Evolutionary conservation across 2,329 filamentous ascomycete genomes (phyloP), one percentile per base, ranked within the genome.

Genomic region (Coniochaeta pulveracea): DNA sequence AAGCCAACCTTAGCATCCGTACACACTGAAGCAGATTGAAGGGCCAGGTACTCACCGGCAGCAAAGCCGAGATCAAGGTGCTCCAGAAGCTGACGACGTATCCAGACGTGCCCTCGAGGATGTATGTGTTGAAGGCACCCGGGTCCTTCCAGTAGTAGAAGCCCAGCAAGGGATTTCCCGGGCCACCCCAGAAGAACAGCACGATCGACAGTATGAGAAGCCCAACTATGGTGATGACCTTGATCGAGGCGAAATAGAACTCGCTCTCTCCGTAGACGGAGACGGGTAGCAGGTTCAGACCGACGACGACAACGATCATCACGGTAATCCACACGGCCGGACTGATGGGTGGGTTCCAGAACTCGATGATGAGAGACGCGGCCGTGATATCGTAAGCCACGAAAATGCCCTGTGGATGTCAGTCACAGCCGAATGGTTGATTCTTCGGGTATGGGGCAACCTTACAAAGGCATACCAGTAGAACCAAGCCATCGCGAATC

Each of bases 1-100:
- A 78, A 19, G 71, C 69, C 47, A 77, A 78, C 0, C 69, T 72
- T 6, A n/a, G n/a, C n/a, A n/a, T n/a, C n/a, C n/a, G n/a, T n/a
- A n/a, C n/a, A n/a, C n/a, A n/a, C n/a, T n/a, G n/a, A n/a, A n/a
- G n/a, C n/a, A n/a, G n/a, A n/a, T n/a, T n/a, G n/a, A n/a, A n/a
- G n/a, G n/a, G n/a, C n/a, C n/a, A n/a, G n/a, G n/a, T n/a, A n/a
- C n/a, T n/a, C n/a, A n/a, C n/a, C n/a, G n/a, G n/a, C n/a, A n/a
- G n/a, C n/a, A n/a, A n/a, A n/a, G 71, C 70, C 11, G 60, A 62
- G 36, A 70, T 58, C 14, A 81, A 53, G 42, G 80, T 78, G 2
- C 76, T 77, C 2, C 78, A 57, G 45, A 76, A 81, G 23, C 64
- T 61, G n/a, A 73, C 76, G 0, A 73, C 58, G 32, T 60, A 48